Evolutionary conservation across 2,329 filamentous ascomycete genomes (phyloP), one percentile per base, ranked within the genome.

Genomic region (Ascochyta koolunga): DNA sequence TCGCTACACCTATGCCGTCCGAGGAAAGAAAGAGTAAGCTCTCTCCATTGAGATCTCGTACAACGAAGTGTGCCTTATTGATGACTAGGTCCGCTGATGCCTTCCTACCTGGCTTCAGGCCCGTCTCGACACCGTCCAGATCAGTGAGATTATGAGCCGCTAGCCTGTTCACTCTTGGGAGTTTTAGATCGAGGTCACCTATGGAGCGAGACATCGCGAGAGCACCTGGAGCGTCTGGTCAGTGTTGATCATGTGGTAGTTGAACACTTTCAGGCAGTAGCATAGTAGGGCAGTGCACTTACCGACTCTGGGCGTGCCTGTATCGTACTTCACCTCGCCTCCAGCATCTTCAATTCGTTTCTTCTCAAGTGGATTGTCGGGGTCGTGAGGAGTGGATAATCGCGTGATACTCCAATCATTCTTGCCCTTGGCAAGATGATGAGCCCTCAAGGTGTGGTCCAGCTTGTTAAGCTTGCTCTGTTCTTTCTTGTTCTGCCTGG

Each of bases 201-300:
- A 68, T 47, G 0, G 65, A 64, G 6, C 65, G 60, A 25, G 64
- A 59, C 65, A 68, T 68, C n/a, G 54, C 63, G 18, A 68, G 64
- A 19, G 55, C 65, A n/a, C 65, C 65, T 38, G 25, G 4, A 3
- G 22, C 5, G 7, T 10, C 9, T n/a, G 22, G 43, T 56, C 9
- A 56, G 44, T 32, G 7, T 15, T 10, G 13, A 19, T 27, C 16
- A 9, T 32, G 2, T 9, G 10, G 15, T 3, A 19, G 5, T 43
- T 11, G 11, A 13, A 21, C 2, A 5, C 32, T 15, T 4, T 22
- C n/a, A 8, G 6, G 18, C 19, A 13, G 7, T 3, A n/a, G 15
- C 11, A 21, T 11, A 31, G 33, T 22, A 8, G 22, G 4, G 21
- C 8, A 10, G 33, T 31, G 9, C 6, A 39, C 54, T 40, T 38